Evolutionary conservation across 2,329 filamentous ascomycete species (phyloP).

Genomic region (Neopestalotiopsis sp.): DNA sequence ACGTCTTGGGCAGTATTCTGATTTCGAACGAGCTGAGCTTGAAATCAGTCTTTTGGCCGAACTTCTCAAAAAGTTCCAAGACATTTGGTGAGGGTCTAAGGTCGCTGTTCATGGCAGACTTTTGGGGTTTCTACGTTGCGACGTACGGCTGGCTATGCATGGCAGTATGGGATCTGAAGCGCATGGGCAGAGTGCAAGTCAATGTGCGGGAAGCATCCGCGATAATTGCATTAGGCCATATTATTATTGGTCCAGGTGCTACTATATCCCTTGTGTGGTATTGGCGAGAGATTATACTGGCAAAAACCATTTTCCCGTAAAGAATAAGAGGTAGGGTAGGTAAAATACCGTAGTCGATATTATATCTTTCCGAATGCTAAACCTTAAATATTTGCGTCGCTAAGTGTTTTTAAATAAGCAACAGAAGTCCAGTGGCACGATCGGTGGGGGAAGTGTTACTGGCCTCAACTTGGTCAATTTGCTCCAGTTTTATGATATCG

Average conservation of each 20-base stretch:
- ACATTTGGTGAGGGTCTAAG: not conserved
- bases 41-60: not conserved
- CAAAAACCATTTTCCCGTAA: not conserved
- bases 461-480: too few species aligned
- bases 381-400: too few species aligned
- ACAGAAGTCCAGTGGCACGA: too few species aligned
- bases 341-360: too few species aligned
- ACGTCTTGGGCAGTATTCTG: not conserved
- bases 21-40: not conserved
- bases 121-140: not conserved
- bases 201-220: not conserved
- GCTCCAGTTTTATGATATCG: too few species aligned
- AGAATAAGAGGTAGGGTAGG: too few species aligned
- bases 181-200: not conserved
- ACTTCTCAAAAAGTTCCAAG: not conserved
- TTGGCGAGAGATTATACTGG: not conserved
- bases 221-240: not conserved
- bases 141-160: slow-evolving; percentile 6
- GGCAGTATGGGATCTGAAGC: slow-evolving; percentile 5
- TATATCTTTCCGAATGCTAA: too few species aligned
- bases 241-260: slow-evolving; percentile 7
- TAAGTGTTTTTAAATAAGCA: too few species aligned
- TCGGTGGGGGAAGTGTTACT: too few species aligned
- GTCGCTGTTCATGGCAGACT: slow-evolving; percentile 2
- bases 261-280: slow-evolving; percentile 7